phyloP scores from a whole-genome alignment of 2,329 filamentous ascomycete genomes.

The Trichophyton mentagrophytes region DNA sequence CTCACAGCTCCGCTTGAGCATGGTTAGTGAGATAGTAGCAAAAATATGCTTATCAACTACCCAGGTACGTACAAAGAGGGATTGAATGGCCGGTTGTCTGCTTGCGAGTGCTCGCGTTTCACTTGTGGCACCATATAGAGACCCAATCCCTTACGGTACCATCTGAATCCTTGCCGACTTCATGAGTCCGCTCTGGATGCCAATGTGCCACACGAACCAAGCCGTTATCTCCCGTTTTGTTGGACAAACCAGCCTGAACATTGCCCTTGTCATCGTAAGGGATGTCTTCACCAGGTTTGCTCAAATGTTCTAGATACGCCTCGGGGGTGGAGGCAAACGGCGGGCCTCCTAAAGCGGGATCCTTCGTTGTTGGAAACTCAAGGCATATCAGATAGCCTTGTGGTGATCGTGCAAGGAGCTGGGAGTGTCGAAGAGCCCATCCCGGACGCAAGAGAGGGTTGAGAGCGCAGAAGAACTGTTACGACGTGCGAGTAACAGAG shows the following conservation, averaged over 20 bases:
- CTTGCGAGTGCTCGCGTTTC: constrained; percentile 5
- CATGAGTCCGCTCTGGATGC: constrained; percentile 44
- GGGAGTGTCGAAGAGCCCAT: constrained; percentile 45
- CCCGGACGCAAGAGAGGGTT: constrained; percentile 41
- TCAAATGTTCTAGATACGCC: constrained; percentile 60
- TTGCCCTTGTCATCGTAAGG: constrained; percentile 46
- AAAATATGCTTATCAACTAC: not conserved
- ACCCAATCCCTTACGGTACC: constrained; percentile 32
- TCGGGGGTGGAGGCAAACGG: constrained; percentile 58
- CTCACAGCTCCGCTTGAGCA: constrained; percentile 29
- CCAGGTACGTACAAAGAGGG: not conserved
- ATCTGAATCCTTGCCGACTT: constrained; percentile 36
- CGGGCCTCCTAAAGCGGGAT: constrained; percentile 52
- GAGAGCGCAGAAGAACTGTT: constrained; percentile 51
- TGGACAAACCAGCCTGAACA: constrained; percentile 37
- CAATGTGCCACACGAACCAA: constrained; percentile 41
- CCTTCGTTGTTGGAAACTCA: constrained; percentile 66
- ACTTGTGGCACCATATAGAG: constrained; percentile 31
- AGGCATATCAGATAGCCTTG: constrained; percentile 49
- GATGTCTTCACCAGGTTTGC: constrained; percentile 54
- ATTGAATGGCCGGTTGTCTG: not conserved
- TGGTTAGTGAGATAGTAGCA: not conserved
- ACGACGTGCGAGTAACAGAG: not conserved
- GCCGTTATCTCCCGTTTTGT: constrained; percentile 28
- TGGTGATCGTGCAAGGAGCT: constrained; percentile 39